Base-by-base conservation (phyloP, 495 filamentous ascomycete species). In the Penicillium simplicissimum region DNA sequence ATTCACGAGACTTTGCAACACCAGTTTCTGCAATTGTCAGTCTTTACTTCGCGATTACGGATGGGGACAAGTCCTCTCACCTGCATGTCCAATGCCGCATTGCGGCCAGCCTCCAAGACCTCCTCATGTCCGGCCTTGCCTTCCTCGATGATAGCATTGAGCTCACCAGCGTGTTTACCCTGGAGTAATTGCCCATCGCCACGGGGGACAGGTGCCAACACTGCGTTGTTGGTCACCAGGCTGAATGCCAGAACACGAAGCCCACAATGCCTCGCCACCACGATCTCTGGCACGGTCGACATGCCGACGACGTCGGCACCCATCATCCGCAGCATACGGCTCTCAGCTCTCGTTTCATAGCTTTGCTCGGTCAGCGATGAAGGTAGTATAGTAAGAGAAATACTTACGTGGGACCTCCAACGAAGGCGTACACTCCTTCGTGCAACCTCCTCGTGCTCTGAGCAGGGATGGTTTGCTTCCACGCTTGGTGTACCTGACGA, bases 261-360 rank as follows among this genome's bases (percentile, higher is more conserved):
- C 11, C 84, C 86, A 58, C 81, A 85, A 67, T 93, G 90, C 62
- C 90, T 80, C 14, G 90, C 89, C 17, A 88, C 85, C 52, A 91
- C 82, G 42, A 91, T 87, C 68, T 93, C 90, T 11, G 90, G 90
- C 15, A 92, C 87, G 7, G 89, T 91, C 17, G 87, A 90, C 90
- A 92, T 92, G 9, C 89, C 89, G 4, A 92, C 89, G 17, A 91
- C 72, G 71, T 92, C 89, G 28, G 87, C 89, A 8, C 88, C 89
- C 14, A 90, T 70, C 36, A 70, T 74, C 31, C 79, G 80, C 59
- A 93, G 80, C 84, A 92, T 86, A 19, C 89, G 83, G 63, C 89
- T 91, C 69, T 93, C 90, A 13, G 90, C 88, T 61, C 90, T 80
- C 1, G 89, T 92, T 67, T 92, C 90, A 71, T 90, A 90, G 55